Evolutionary conservation across 768 basidiomycete genomes (phyloP).

Genomic region (Hygrocybe punicea): DNA sequence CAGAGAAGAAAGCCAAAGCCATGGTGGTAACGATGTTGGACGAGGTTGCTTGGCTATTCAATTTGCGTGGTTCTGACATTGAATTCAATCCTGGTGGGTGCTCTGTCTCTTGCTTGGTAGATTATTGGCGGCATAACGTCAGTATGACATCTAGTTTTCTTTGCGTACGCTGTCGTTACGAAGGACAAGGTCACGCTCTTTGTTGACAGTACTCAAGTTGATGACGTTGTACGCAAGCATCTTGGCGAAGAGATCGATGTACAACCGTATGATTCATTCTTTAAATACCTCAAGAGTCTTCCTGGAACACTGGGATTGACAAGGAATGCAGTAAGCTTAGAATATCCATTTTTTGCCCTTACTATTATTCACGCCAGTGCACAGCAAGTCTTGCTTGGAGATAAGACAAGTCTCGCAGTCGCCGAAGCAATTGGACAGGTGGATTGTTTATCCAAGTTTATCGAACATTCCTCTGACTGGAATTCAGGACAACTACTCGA

Average conservation of each 20-base stretch:
- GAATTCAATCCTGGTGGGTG: slow-evolving; percentile 65
- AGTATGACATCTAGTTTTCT: slow-evolving; percentile 63
- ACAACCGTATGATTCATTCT: slow-evolving; percentile 66
- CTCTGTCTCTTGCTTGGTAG: background rate
- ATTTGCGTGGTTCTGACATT: slow-evolving; percentile 89
- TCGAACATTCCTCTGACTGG: slow-evolving; percentile 2
- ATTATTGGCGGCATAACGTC: background rate
- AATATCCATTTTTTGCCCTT: background rate
- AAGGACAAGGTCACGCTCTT: slow-evolving; percentile 61
- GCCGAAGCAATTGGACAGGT: slow-evolving; percentile 76
- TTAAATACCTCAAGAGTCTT: slow-evolving; percentile 57
- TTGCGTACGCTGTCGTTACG: slow-evolving; percentile 82
- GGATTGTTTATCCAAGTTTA: slow-evolving; percentile 10
- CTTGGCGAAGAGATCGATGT: slow-evolving; percentile 64
- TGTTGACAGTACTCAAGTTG: slow-evolving; percentile 54
- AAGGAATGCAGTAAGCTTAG: slow-evolving; percentile 30
- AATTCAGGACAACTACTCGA: slow-evolving; percentile 53
- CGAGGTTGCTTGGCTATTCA: slow-evolving; percentile 93
- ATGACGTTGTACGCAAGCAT: slow-evolving; percentile 39
- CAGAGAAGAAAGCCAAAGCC: slow-evolving; percentile 62
- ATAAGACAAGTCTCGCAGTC: slow-evolving; percentile 77
- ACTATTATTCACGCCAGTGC: background rate
- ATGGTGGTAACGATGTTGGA: slow-evolving; percentile 86
- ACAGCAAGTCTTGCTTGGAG: slow-evolving; percentile 74
- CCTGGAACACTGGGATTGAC: slow-evolving; percentile 32